Evolutionary conservation across 805 yeast genomes (phyloP).

Genomic region (Suhomyces xylopsoci): DNA sequence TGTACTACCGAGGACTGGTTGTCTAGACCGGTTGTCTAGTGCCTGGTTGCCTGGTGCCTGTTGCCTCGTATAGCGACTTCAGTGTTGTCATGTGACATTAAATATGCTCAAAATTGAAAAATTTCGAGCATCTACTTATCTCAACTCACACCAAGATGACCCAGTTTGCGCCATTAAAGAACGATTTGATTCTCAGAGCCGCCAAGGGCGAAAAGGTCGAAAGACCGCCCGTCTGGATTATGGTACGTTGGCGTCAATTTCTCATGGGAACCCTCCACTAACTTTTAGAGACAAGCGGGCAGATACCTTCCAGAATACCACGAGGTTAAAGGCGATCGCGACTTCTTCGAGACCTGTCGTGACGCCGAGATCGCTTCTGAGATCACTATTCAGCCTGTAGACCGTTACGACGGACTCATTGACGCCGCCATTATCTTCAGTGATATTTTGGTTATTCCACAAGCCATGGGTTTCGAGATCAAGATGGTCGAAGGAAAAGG

Average conservation of each 20-base stretch:
- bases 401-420: constrained; percentile 80
- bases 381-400: constrained; percentile 93
- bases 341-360: constrained; percentile 93
- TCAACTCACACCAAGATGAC: constrained; percentile 17
- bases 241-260: constrained; percentile 43
- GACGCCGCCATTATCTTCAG: constrained; percentile 97
- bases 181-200: constrained; percentile 88
- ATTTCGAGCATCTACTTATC: background rate
- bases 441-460: constrained; percentile 94
- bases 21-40: background rate
- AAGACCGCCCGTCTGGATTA: constrained; percentile 97
- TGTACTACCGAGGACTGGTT: background rate
- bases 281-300: constrained; percentile 81
- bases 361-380: constrained; percentile 92
- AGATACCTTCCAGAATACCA: constrained; percentile 90
- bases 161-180: constrained; percentile 73
- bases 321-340: constrained; percentile 76
- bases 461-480: constrained; percentile 96
- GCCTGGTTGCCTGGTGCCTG: background rate
- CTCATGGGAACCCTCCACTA: constrained; percentile 3
- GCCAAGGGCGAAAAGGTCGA: constrained; percentile 89
- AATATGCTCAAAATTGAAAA: background rate
- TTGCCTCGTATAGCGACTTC: background rate
- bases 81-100: background rate
- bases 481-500: constrained; percentile 94